Evolutionary conservation across 371 early-diverging fungal species (phyloP).

Genomic region (Mortierella sp.): DNA sequence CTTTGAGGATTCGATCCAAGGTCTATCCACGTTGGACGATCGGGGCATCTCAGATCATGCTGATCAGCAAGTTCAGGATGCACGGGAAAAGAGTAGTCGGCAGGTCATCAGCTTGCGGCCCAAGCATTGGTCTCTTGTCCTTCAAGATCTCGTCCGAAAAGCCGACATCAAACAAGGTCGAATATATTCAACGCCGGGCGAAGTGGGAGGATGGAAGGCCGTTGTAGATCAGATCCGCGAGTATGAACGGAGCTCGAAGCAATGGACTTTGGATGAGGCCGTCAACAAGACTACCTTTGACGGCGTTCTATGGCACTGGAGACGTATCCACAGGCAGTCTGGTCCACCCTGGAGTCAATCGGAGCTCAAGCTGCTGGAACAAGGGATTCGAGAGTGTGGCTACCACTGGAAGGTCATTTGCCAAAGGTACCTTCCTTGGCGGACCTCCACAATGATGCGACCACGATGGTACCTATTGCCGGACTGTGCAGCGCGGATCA

Average conservation of each 20-base stretch:
- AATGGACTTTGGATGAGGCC: background rate
- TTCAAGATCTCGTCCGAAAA: background rate
- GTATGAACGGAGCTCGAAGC: background rate
- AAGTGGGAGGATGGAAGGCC: background rate
- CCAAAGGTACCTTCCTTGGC: conserved; percentile 6
- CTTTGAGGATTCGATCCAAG: background rate
- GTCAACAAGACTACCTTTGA: background rate
- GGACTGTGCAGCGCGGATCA: conserved; percentile 5
- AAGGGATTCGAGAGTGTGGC: conserved; percentile 14
- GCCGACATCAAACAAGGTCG: background rate
- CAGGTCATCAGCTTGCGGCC: background rate
- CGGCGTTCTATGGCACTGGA: conserved; percentile 10
- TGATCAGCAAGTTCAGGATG: background rate
- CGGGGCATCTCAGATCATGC: background rate
- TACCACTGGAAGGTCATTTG: conserved; percentile 5
- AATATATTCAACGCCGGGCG: too few species aligned
- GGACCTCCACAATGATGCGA: background rate
- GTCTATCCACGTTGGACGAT: background rate
- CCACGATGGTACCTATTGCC: conserved; percentile 17
- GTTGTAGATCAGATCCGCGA: background rate
- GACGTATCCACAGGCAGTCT: background rate
- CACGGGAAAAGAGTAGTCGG: background rate
- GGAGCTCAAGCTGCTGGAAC: conserved; percentile 16
- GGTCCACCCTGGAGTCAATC: conserved; percentile 6
- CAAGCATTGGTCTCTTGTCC: conserved; percentile 8